Evolutionary conservation across 805 yeast species (phyloP).

Genomic region (Candida alai): DNA sequence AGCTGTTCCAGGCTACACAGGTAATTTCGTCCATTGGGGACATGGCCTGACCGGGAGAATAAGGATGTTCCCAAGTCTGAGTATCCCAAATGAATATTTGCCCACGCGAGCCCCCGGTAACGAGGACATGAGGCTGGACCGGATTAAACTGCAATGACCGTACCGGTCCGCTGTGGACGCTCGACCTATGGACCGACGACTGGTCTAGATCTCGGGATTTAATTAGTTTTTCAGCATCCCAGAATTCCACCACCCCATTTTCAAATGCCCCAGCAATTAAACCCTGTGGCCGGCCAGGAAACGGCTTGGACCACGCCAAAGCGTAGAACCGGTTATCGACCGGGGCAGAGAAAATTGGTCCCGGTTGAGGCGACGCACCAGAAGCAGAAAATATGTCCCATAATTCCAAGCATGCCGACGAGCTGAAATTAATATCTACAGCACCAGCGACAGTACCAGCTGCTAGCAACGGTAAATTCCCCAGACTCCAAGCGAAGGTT

Average conservation of each 20-base stretch:
- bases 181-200: conserved; percentile 48
- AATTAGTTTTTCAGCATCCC: conserved; percentile 59
- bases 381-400: conserved; percentile 59
- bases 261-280: conserved; percentile 87
- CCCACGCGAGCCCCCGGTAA: conserved; percentile 85
- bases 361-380: conserved; percentile 18
- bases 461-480: conserved; percentile 68
- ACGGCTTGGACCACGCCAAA: conserved; percentile 73
- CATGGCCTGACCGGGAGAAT: conserved; percentile 72
- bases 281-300: conserved; percentile 46
- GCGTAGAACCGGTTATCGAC: conserved; percentile 58
- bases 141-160: conserved; percentile 76
- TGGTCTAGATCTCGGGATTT: conserved; percentile 35
- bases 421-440: conserved; percentile 80
- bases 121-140: conserved; percentile 64
- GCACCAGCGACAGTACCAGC: conserved; percentile 97
- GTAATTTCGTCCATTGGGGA: conserved; percentile 79
- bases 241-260: conserved; percentile 72
- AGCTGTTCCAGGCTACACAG: conserved; percentile 84
- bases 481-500: conserved; percentile 94
- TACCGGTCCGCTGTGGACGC: conserved; percentile 65
- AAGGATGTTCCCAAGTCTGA: conserved; percentile 52
- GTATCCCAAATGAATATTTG: conserved; percentile 91
- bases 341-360: conserved; percentile 32
- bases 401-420: conserved; percentile 72